Base-by-base conservation (phyloP, 2,329 filamentous ascomycete genomes). In the Fusarium proliferatum region DNA sequence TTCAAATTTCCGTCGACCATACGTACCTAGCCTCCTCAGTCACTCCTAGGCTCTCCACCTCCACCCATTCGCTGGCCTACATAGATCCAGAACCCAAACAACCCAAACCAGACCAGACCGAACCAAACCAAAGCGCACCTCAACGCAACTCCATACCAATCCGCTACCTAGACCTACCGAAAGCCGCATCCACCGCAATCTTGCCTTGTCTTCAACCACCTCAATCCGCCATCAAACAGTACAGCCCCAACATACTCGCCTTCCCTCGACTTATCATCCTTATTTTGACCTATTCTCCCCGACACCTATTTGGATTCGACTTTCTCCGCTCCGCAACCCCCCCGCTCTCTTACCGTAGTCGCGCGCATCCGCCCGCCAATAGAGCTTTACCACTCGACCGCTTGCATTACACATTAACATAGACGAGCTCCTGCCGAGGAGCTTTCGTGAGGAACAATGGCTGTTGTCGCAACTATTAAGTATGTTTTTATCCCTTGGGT, bases 391-490 rank as follows among this genome's bases (percentile, higher is more conserved):
- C 69, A 68, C 68, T 73, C 71, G 76, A 76, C 61, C 69, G 61
- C 64, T 64, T 76, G 74, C 62, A 77, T 74, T 66, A 67, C 71
- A 61, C 60, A 33, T 70, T 69, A 59, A 64, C 33, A 64, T 62
- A 75, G 65, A 73, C 78, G 67, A 78, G 79, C 82, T 83, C 83
- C 82, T 79, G 64, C 75, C 69, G 73, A 81, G 81, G 80, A 83
- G 83, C 81, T 74, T 74, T 77, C 77, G 76, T 79, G 78, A 81
- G 78, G 77, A 79, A 83, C 79, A 82, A 88, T 85, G 82, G 88
- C 89, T 85, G 88, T 89, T 79, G 88, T 90, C 83, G 88, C 88
- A 85, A 90, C 88, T 78, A 90, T 90, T 84, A 90, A 90, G 88
- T 90, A 84, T 81, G 88, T 81, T 71, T 71, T 71, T 69, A 64